Percentiles rank a stretch among this genome's conserved stretches.
These are phyloP conservation scores for Psidium guajava DNA, from an alignment of 345 rosid species.

Conservation along the genomic window DNA sequence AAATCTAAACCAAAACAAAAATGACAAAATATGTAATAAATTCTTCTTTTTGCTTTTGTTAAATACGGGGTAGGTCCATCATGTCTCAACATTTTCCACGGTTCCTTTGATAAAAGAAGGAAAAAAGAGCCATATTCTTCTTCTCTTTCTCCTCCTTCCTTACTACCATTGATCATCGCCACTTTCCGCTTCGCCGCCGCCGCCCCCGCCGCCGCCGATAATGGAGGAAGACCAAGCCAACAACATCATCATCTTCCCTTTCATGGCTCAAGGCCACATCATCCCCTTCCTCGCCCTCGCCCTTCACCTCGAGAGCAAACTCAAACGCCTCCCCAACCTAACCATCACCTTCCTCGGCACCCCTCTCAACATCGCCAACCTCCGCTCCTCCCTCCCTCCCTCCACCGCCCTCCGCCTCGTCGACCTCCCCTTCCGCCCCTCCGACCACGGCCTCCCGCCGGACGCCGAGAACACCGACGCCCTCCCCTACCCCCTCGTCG, in stretches of 20 bases:
- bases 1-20: neutral
- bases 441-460: slow-evolving; percentile 64
- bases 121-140: neutral
- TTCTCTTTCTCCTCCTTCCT: neutral
- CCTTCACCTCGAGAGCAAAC: slow-evolving; percentile 29
- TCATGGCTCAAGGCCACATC: slow-evolving; percentile 82
- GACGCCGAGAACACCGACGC: slow-evolving; percentile 51
- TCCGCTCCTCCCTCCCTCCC: slow-evolving; percentile 38
- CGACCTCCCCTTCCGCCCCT: slow-evolving; percentile 51
- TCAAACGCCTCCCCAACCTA: neutral
- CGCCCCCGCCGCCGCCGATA: neutral
- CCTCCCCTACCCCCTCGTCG: slow-evolving; percentile 51
- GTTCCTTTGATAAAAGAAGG: neutral
- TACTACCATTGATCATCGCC: neutral
- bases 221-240: neutral
- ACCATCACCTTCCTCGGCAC: slow-evolving; percentile 42
- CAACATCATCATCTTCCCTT: slow-evolving; percentile 53
- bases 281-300: slow-evolving; percentile 69
- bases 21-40: neutral
- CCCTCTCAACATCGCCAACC: slow-evolving; percentile 41
- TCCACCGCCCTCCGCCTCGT: slow-evolving; percentile 37
- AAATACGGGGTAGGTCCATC: neutral
- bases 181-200: neutral
- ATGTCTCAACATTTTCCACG: neutral
- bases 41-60: rapidly evolving